Evolutionary conservation across 2,329 filamentous ascomycete species (phyloP).

Genomic region (Mycogone perniciosa): DNA sequence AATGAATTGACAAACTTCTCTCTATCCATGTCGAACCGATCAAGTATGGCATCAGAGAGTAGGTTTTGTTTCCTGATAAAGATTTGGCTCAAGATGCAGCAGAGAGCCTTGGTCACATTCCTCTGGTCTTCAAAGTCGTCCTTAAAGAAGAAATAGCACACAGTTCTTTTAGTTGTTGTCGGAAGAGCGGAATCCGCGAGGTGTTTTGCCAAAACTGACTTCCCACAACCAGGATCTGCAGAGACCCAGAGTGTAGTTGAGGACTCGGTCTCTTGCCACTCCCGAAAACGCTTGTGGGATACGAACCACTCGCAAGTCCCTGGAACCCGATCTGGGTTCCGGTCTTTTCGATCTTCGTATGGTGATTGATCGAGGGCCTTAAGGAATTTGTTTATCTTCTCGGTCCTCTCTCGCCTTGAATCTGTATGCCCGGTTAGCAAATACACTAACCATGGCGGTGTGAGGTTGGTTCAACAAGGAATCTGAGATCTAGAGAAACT

Average conservation of each 20-base stretch:
- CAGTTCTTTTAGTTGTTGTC: slow-evolving; percentile 14
- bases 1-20: slow-evolving; percentile 14
- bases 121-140: slow-evolving; percentile 34
- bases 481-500: no score
- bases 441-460: no score
- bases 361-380: no score
- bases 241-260: slow-evolving; percentile 23
- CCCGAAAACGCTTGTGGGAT: neutral
- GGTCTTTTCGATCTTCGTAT: no score
- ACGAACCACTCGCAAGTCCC: slow-evolving; percentile 5
- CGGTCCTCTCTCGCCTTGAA: no score
- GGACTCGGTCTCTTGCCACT: neutral
- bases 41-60: no score
- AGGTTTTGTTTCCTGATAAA: slow-evolving; percentile 4
- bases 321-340: neutral
- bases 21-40: no score
- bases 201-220: slow-evolving; percentile 35
- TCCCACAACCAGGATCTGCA: slow-evolving; percentile 38
- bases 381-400: no score
- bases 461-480: no score
- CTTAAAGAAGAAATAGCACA: slow-evolving; percentile 41
- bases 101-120: slow-evolving; percentile 23
- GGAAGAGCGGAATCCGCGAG: slow-evolving; percentile 27
- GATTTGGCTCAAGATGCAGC: slow-evolving; percentile 15
- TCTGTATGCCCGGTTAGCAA: no score